phyloP scores from a whole-genome alignment of 192 early-diverging fungal species.

The Chytriomyces hyalinus region DNA sequence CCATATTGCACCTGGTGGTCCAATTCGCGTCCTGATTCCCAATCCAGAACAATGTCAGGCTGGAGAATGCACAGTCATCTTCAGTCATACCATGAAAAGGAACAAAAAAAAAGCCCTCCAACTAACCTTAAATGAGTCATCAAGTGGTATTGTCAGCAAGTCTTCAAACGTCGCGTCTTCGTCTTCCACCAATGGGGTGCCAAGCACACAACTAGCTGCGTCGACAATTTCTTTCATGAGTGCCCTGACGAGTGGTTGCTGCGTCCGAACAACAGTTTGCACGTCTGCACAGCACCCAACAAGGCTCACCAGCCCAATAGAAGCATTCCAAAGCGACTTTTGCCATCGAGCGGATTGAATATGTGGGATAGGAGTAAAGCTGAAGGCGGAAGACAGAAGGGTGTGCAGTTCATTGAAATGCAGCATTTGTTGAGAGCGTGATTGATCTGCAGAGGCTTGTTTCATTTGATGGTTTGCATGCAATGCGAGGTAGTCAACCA shows the following conservation, averaged over 20 bases:
- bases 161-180: constrained; percentile 5
- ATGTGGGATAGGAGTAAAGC: neutral
- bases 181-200: neutral
- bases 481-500: neutral
- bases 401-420: neutral
- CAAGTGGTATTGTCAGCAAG: neutral
- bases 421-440: neutral
- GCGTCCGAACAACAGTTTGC: constrained; percentile 1
- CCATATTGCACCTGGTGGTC: constrained; percentile 6
- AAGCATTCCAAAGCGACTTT: constrained; percentile 14
- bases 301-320: constrained; percentile 5
- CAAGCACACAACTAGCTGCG: neutral
- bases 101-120: neutral
- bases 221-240: constrained; percentile 11
- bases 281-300: neutral
- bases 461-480: neutral
- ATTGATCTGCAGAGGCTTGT: neutral
- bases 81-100: neutral
- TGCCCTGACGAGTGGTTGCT: neutral
- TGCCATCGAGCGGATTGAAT: constrained; percentile 19
- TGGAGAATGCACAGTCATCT: neutral
- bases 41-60: constrained; percentile 5
- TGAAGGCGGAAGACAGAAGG: neutral
- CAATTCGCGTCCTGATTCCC: neutral
- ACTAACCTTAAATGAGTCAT: neutral